Evolutionary conservation across 192 early-diverging fungal genomes (phyloP).

Genomic region (Backusella australiensis): DNA sequence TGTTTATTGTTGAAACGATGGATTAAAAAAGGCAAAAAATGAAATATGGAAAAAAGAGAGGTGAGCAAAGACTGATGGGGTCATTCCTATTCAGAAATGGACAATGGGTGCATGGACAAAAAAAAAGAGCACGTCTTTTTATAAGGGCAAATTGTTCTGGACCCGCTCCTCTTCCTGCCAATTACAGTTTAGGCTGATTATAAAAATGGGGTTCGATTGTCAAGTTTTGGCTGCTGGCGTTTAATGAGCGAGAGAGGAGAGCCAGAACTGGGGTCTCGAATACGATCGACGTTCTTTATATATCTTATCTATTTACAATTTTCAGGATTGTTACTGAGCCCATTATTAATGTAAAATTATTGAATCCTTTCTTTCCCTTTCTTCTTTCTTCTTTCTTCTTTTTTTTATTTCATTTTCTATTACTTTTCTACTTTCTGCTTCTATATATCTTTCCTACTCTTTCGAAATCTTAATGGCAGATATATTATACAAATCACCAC

Average conservation of each 20-base stretch:
- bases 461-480: background rate
- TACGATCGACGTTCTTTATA: constrained; percentile 12
- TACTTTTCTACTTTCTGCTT: constrained; percentile 5
- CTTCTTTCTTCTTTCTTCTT: background rate
- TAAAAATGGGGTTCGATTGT: constrained; percentile 16
- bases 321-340: background rate
- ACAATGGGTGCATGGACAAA: constrained; percentile 1
- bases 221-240: constrained; percentile 10
- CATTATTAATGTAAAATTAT: background rate
- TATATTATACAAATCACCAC: background rate
- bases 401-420: background rate
- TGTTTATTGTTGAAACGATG: background rate
- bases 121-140: background rate
- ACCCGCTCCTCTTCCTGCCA: constrained; percentile 9
- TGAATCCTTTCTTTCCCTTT: background rate
- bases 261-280: constrained; percentile 12
- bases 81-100: constrained; percentile 12
- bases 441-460: background rate
- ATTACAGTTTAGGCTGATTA: constrained; percentile 21
- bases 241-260: background rate
- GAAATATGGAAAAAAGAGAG: background rate
- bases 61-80: background rate
- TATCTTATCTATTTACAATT: constrained; percentile 1
- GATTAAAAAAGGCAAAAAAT: background rate
- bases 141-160: constrained; percentile 12